Base-by-base conservation (phyloP, 345 rosid genomes). In the Brassica cretica region DNA sequence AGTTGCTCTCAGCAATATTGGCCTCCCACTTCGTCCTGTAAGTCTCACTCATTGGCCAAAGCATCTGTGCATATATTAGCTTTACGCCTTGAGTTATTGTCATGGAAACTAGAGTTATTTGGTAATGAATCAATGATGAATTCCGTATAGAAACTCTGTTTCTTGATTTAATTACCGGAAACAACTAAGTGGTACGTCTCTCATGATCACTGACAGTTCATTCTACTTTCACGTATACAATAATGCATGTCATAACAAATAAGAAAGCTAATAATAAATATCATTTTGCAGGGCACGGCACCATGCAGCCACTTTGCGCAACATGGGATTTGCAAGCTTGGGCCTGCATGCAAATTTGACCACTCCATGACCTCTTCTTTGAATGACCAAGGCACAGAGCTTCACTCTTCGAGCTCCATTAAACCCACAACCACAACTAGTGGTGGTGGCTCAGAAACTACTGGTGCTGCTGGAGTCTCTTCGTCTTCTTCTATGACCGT, bases 21-120 rank as follows among this genome's bases (percentile, higher is more conserved):
- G 96, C 75, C 89, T 91, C 75, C 97, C 99, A 56, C 65, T 91
- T 78, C 97, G 90, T 69, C 93, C 90, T 1, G 99, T 95, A 85
- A 89, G 93, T 78, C 64, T 60, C 64, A 24, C 5, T 35, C 37
- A 33, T 46, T 4, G 0, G 16, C 55, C 15, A 46, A 10, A 10
- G 16, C 55, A 12, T 46, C 55, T 46, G 15, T 12, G 6, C 7
- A 12, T 72, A 5, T 37, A 25, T 51, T 76, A 70, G 53, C 69
- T 76, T 16, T 68, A 68, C 62, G 27, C 55, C 14, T 5, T 41
- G 21, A 29, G 21, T 0, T 24, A 35, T 61, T 7, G 24, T 66
- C 62, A 33, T 64, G 55, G n/a, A 51, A 2, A n/a, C 19, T 51
- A 51, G 65, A 12, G 8, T 61, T 61, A 6, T 51, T 51, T 51